Percentiles rank a stretch among this genome's conserved stretches.
Conservation (phyloP, 1,284 basidiomycete genomes). For the Sanguinoderma infundibulare region DNA sequence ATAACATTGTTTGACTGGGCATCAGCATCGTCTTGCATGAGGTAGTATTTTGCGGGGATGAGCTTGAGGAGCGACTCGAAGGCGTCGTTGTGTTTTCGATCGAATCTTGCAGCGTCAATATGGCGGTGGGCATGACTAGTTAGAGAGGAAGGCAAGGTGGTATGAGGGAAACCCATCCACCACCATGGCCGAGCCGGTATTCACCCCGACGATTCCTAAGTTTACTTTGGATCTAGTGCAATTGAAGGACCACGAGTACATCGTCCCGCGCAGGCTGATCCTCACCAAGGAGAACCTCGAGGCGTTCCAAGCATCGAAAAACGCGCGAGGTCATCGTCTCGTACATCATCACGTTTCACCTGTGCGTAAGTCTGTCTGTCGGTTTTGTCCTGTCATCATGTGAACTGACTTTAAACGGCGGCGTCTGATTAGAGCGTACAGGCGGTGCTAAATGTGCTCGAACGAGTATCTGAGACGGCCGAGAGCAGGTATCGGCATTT, state of each 20-base stretch:
- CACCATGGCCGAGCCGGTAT: neutral
- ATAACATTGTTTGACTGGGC: no score
- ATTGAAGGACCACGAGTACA: constrained; percentile 5
- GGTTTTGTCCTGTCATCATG: no score
- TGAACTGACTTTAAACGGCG: no score
- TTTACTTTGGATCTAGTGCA: neutral
- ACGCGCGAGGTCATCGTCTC: constrained; percentile 75
- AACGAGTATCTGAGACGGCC: constrained; percentile 69
- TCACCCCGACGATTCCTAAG: neutral
- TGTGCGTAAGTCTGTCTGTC: constrained; percentile 44
- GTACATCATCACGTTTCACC: constrained; percentile 72
- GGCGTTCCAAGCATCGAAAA: constrained; percentile 79
- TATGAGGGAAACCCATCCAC: neutral
- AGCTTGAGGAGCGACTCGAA: constrained; percentile 83
- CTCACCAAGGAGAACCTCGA: constrained; percentile 80
- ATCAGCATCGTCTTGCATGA: constrained; percentile 70
- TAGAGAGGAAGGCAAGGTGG: neutral
- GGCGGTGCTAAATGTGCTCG: constrained; percentile 67
- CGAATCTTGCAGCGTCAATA: constrained; percentile 61
- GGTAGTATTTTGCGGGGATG: constrained; percentile 89
- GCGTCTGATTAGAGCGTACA: constrained; percentile 56
- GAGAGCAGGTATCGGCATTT: no score
- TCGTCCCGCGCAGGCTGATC: constrained; percentile 72
- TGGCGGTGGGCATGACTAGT: constrained; percentile 49
- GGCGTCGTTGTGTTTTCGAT: constrained; percentile 82